Percentiles rank a stretch among this genome's conserved stretches.
These are phyloP conservation scores for Butyriboletus appendiculatus DNA, from an alignment of 1,284 basidiomycete genomes.

Conservation along the genomic window DNA sequence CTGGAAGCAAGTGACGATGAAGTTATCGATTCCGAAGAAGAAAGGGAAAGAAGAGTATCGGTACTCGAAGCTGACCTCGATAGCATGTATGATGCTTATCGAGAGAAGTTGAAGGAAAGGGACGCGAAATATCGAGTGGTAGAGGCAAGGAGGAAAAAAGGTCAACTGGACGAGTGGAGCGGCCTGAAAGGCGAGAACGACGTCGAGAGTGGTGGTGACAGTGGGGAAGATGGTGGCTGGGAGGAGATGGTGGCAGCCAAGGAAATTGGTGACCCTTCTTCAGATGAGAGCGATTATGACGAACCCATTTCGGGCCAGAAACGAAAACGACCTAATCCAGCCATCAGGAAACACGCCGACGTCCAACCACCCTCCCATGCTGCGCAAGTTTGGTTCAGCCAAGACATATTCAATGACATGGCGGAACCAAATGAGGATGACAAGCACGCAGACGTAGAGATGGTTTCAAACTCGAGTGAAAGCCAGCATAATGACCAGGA, in stretches of 20 bases:
- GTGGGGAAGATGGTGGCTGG: constrained; percentile 71
- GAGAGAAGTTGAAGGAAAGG: constrained; percentile 76
- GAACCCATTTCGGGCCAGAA: constrained; percentile 43
- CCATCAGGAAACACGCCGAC: constrained; percentile 42
- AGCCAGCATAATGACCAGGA: constrained; percentile 34
- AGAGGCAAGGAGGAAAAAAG: constrained; percentile 78
- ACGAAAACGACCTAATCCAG: constrained; percentile 41
- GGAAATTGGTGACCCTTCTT: constrained; percentile 58
- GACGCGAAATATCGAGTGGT: constrained; percentile 92
- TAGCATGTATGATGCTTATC: constrained; percentile 87
- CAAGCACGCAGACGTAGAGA: constrained; percentile 37
- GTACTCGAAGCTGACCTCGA: constrained; percentile 87
- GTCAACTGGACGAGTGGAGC: constrained; percentile 74
- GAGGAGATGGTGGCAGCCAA: constrained; percentile 69
- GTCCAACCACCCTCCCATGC: constrained; percentile 48
- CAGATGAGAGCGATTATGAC: constrained; percentile 54
- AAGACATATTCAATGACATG: constrained; percentile 81
- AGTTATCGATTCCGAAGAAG: constrained; percentile 66
- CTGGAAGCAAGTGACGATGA: constrained; percentile 50
- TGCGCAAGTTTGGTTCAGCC: constrained; percentile 90
- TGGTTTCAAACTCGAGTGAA: constrained; percentile 10
- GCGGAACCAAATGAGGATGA: constrained; percentile 47
- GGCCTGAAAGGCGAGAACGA: constrained; percentile 65
- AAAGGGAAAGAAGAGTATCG: constrained; percentile 63
- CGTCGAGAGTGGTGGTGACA: constrained; percentile 47